Conservation (phyloP, 257 asterid species). For the Eustoma russellianum region DNA sequence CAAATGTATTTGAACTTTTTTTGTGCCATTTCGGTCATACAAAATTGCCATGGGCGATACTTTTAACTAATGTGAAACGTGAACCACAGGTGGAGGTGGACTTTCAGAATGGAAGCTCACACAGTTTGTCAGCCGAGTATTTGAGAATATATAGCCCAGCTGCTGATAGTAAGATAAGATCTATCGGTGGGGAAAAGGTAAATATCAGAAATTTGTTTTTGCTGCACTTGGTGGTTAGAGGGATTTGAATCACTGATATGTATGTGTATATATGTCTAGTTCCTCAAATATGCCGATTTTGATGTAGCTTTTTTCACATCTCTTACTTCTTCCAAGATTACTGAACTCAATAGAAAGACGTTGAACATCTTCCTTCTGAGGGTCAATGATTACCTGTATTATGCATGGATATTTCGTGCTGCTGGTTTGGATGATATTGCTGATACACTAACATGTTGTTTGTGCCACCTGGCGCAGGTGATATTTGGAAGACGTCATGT, state of each 20-base stretch:
- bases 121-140: constrained; percentile 67
- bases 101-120: constrained; percentile 41
- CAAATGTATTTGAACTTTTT: not conserved
- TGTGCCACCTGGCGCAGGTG: constrained; percentile 35
- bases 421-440: too few species aligned
- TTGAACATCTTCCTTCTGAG: too few species aligned
- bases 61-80: not conserved
- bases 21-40: not conserved
- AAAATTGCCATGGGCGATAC: not conserved
- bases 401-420: too few species aligned
- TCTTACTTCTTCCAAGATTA: too few species aligned
- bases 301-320: too few species aligned
- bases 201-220: constrained; percentile 3
- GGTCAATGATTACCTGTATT: too few species aligned
- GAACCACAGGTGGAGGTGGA: constrained; percentile 62
- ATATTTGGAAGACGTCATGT: constrained; percentile 72
- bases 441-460: not conserved
- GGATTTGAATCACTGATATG: too few species aligned
- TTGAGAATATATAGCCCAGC: constrained; percentile 75
- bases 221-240: not conserved
- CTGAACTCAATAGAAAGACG: too few species aligned
- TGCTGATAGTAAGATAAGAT: constrained; percentile 68
- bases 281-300: too few species aligned
- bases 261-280: too few species aligned
- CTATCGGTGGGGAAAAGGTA: constrained; percentile 79